Base-by-base conservation (phyloP, 768 basidiomycete genomes). In the Holtermannia corniformis region DNA sequence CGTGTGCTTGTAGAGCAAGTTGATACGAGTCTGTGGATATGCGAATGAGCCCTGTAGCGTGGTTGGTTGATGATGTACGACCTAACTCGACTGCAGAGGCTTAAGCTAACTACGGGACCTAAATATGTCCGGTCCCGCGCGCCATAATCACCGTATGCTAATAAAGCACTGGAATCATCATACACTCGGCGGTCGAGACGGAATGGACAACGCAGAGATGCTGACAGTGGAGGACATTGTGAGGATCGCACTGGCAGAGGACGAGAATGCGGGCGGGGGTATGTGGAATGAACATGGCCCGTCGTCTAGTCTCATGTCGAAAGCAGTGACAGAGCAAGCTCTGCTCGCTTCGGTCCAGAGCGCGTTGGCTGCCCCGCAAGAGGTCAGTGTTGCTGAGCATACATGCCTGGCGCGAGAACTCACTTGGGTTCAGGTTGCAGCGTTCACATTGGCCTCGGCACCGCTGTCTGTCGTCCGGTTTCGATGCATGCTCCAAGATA, bases 401-500 rank as follows among this genome's bases (percentile, higher is more conserved):
- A n/a, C n/a, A n/a, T n/a, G n/a, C n/a, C n/a, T n/a, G n/a, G n/a
- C n/a, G n/a, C n/a, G n/a, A n/a, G n/a, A n/a, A n/a, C n/a, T n/a
- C n/a, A n/a, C n/a, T n/a, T n/a, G n/a, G 32, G 23, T 25, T n/a
- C 47, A 60, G 59, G 51, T 60, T 14, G 42, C 50, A 16, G 19
- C 53, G 13, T 58, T 51, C 41, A 4, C 23, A 22, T 27, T 42
- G 14, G 4, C 41, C 2, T 49, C 56, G 12, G n/a, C 28, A 12
- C 62, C 59, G 2, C 45, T 72, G 21, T 59, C 62, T 10, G 45
- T 70, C 2, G 62, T 67, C 20, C 53, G 57, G 2, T 72, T 70
- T 60, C 19, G 57, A 44, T 70, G 68, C 49, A 55, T 70, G 55
- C 59, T 72, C 2, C 71, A 72, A 52, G 71, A 72, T 49, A 70